These are phyloP conservation scores for Vanderwaltozyma verrucispora DNA, from an alignment of 805 yeast genomes.

Conservation along the genomic window DNA sequence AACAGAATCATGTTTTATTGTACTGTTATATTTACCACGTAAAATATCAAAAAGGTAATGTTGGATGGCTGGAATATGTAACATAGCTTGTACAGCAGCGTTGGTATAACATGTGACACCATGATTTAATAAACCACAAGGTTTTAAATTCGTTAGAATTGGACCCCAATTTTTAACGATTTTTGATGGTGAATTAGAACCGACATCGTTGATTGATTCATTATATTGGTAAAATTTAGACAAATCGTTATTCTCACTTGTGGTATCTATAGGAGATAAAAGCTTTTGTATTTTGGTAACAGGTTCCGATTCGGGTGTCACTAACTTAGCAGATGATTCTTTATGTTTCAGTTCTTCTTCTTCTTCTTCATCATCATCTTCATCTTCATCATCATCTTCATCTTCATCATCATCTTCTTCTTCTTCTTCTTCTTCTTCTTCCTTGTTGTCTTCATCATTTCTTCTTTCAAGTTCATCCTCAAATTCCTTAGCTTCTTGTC, in stretches of 20 bases:
- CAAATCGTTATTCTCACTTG: slow-evolving; percentile 40
- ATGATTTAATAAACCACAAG: slow-evolving; percentile 71
- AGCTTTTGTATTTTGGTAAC: neutral
- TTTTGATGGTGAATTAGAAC: slow-evolving; percentile 48
- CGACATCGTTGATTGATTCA: slow-evolving; percentile 50
- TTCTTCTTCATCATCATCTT: slow-evolving; percentile 24
- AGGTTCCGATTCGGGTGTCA: neutral
- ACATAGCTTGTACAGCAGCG: slow-evolving; percentile 82
- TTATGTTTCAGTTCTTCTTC: slow-evolving; percentile 1
- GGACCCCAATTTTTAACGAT: slow-evolving; percentile 63
- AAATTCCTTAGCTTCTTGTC: slow-evolving; percentile 6
- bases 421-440: slow-evolving; percentile 6
- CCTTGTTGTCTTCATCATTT: too few relatives aligned
- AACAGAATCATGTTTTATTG: slow-evolving; percentile 46
- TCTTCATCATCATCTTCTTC: slow-evolving; percentile 20
- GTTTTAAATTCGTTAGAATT: slow-evolving; percentile 35
- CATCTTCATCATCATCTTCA: slow-evolving; percentile 12
- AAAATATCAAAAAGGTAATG: slow-evolving; percentile 67
- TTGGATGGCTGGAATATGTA: slow-evolving; percentile 85
- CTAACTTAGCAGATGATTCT: neutral
- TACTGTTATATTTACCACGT: slow-evolving; percentile 38
- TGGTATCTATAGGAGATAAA: slow-evolving; percentile 3
- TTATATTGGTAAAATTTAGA: slow-evolving; percentile 45
- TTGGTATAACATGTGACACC: slow-evolving; percentile 97
- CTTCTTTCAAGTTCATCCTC: slow-evolving; percentile 27